phyloP scores from a whole-genome alignment of 495 filamentous ascomycete species.

The Jackrogersella minutella region DNA sequence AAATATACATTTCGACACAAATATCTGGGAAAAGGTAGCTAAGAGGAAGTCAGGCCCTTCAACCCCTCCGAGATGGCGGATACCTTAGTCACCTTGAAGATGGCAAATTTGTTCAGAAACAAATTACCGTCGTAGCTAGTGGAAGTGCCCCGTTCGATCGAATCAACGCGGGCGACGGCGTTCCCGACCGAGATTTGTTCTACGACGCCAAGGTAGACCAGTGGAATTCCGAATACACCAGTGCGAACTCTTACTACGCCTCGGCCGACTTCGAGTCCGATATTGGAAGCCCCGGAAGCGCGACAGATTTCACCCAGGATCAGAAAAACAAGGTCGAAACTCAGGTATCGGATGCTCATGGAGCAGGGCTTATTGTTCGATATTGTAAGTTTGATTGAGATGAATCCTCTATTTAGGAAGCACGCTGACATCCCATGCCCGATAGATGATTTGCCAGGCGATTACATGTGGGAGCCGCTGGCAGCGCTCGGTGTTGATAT shows the following conservation, averaged over 20 bases:
- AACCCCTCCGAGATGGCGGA: conserved; percentile 64
- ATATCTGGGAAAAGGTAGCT: too few relatives aligned
- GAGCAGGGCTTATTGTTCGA: conserved; percentile 69
- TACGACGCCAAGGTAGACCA: conserved; percentile 63
- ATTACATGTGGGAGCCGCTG: conserved; percentile 74
- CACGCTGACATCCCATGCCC: conserved; percentile 7
- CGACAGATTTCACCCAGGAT: conserved; percentile 47
- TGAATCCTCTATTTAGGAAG: conserved; percentile 62
- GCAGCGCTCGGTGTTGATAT: conserved; percentile 69
- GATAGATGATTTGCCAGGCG: conserved; percentile 59
- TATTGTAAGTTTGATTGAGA: conserved; percentile 65
- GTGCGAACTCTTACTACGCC: conserved; percentile 58
- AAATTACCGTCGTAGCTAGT: conserved; percentile 76
- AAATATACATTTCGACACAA: too few relatives aligned
- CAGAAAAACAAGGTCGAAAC: conserved; percentile 65
- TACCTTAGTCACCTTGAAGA: conserved; percentile 65
- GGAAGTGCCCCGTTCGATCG: conserved; percentile 72
- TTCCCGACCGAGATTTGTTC: conserved; percentile 64
- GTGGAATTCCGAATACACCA: conserved; percentile 48
- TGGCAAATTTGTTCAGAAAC: conserved; percentile 56
- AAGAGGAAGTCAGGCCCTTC: too few relatives aligned
- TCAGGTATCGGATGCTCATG: conserved; percentile 69
- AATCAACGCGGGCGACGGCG: conserved; percentile 48
- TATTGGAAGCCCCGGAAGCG: conserved; percentile 41
- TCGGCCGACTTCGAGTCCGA: conserved; percentile 54